Evolutionary conservation across 208 protist species (phyloP).

Genomic region (Trypanosoma vivax): DNA sequence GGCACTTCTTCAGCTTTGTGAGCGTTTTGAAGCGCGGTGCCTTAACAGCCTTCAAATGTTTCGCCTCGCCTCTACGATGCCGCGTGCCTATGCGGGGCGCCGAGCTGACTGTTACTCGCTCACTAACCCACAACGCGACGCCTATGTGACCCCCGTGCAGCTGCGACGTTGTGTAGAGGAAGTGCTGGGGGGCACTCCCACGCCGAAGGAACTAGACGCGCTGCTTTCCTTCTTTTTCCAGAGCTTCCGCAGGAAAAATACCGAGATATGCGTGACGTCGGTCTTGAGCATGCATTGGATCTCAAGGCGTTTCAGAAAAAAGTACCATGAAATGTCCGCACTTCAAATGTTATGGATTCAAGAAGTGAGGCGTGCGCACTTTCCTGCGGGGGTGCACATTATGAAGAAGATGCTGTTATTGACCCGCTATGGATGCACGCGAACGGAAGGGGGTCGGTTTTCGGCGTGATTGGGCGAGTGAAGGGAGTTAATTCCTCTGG

Average conservation of each 20-base stretch:
- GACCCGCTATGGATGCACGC: no score
- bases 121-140: slow-evolving; percentile 68
- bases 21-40: slow-evolving; percentile 60
- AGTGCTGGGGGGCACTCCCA: slow-evolving; percentile 50
- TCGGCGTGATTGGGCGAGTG: no score
- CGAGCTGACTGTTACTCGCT: slow-evolving; percentile 63
- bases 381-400: no score
- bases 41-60: slow-evolving; percentile 83
- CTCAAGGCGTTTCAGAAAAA: slow-evolving; percentile 68
- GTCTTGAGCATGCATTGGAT: slow-evolving; percentile 41
- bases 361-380: no score
- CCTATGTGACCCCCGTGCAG: slow-evolving; percentile 79
- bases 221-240: slow-evolving; percentile 85
- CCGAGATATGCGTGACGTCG: slow-evolving; percentile 42
- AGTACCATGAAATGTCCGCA: slow-evolving; percentile 66
- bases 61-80: slow-evolving; percentile 80
- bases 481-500: no score
- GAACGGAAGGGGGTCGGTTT: no score
- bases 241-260: slow-evolving; percentile 51
- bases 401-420: no score
- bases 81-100: slow-evolving; percentile 57
- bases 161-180: slow-evolving; percentile 82
- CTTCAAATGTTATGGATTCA: neutral
- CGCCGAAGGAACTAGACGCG: slow-evolving; percentile 58
- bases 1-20: slow-evolving; percentile 49